A percentile compares a stretch with the other conserved stretches of the same genome.
Evolutionary conservation across 495 filamentous ascomycete genomes (phyloP).

Genomic region (Penicillium cinerascens): DNA sequence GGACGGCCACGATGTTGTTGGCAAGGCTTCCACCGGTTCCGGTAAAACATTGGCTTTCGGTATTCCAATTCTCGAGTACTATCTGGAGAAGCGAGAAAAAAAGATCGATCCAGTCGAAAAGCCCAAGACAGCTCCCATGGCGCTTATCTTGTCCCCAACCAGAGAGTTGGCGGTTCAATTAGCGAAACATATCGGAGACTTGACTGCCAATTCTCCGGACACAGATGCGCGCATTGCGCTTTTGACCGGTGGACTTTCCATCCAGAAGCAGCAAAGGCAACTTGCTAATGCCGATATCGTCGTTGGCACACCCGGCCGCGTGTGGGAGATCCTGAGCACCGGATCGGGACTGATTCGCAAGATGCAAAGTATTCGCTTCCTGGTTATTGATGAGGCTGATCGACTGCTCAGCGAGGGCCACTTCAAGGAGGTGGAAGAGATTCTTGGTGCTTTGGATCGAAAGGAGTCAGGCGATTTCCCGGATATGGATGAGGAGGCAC

Average conservation of each 20-base stretch:
- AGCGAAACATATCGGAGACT: conserved; percentile 68
- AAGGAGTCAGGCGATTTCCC: conserved; percentile 34
- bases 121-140: conserved; percentile 52
- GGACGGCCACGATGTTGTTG: conserved; percentile 83
- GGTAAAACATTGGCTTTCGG: conserved; percentile 98
- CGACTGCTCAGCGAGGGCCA: conserved; percentile 87
- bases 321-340: conserved; percentile 88
- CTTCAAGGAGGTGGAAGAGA: conserved; percentile 89
- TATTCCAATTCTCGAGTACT: conserved; percentile 49
- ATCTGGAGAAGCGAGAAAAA: conserved; percentile 31
- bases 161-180: conserved; percentile 92
- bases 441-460: conserved; percentile 71
- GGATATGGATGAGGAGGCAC: conserved; percentile 35
- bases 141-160: conserved; percentile 88
- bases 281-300: conserved; percentile 76
- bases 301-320: conserved; percentile 83
- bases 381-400: conserved; percentile 95
- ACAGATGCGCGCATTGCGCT: conserved; percentile 67
- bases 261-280: conserved; percentile 87
- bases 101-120: conserved; percentile 21
- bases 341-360: conserved; percentile 56
- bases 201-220: conserved; percentile 58
- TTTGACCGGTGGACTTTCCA: conserved; percentile 83
- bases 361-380: conserved; percentile 69
- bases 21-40: conserved; percentile 93